phyloP scores from a whole-genome alignment of 73 alveolate genomes.

The Uronychia binucleata region DNA sequence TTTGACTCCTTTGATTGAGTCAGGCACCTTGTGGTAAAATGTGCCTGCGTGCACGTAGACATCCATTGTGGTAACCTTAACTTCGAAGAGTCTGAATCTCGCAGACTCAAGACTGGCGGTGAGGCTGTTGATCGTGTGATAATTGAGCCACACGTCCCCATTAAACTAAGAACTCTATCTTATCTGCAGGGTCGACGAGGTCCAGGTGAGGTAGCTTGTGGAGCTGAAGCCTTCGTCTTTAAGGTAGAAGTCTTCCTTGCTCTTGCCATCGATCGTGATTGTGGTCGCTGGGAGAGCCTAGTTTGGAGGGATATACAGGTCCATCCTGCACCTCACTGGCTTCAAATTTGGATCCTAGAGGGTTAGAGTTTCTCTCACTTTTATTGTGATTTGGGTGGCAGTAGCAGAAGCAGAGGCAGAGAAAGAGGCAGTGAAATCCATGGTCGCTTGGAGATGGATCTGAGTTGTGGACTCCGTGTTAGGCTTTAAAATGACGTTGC shows the following conservation, averaged over 20 bases:
- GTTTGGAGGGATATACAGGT: neutral
- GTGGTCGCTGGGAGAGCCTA: slow-evolving; percentile 1
- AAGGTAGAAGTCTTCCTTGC: neutral
- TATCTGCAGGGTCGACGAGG: neutral
- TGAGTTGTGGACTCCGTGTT: neutral
- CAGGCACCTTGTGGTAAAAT: neutral
- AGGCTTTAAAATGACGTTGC: neutral
- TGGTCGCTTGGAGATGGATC: neutral
- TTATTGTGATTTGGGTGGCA: neutral
- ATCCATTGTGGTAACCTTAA: neutral
- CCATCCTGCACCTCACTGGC: neutral
- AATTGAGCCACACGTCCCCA: neutral
- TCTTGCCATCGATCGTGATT: neutral
- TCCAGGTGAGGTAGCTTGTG: neutral
- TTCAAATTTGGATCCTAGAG: neutral
- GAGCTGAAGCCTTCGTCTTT: neutral
- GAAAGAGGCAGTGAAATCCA: neutral
- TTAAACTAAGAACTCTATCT: neutral
- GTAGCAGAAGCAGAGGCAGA: neutral
- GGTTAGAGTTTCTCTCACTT: neutral
- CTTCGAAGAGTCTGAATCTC: neutral
- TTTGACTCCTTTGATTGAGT: neutral
- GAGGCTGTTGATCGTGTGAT: neutral
- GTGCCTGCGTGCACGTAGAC: neutral
- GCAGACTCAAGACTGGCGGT: neutral